Evolutionary conservation across 192 early-diverging fungal species (phyloP).

Genomic region (Gorgonomyces haynaldii): DNA sequence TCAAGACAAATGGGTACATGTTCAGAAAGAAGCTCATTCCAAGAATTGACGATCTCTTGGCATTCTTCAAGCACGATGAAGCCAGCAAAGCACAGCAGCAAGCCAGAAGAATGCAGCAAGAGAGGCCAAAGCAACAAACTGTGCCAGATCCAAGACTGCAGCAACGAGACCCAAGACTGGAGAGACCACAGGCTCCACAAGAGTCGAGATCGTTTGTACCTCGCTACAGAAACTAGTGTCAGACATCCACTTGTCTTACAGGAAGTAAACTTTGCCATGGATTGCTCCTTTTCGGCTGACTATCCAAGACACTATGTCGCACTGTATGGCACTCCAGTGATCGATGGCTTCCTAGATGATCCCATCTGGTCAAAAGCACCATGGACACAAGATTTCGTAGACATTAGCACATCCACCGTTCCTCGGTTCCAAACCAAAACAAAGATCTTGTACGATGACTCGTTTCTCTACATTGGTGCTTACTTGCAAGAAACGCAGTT

Average conservation of each 20-base stretch:
- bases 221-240: too few relatives aligned
- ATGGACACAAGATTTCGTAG: neutral
- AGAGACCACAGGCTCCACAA: neutral
- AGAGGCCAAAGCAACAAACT: too few relatives aligned
- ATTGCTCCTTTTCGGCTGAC: neutral
- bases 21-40: slow-evolving; percentile 59
- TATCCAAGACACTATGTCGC: neutral
- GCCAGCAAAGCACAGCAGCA: too few relatives aligned
- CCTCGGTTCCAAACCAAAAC: neutral
- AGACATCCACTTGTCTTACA: too few relatives aligned
- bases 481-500: neutral
- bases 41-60: slow-evolving; percentile 54
- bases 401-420: neutral
- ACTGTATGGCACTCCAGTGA: neutral
- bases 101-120: too few relatives aligned
- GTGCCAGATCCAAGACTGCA: too few relatives aligned
- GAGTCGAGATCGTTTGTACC: neutral
- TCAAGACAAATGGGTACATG: slow-evolving; percentile 63
- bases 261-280: neutral
- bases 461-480: neutral
- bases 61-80: too few relatives aligned
- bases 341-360: neutral
- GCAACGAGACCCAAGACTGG: too few relatives aligned
- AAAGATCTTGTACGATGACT: neutral
- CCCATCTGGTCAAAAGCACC: neutral